Percentiles rank a stretch among this genome's conserved stretches.
These are phyloP conservation scores for Zalaria obscura DNA, from an alignment of 2,329 filamentous ascomycete species.

Conservation along the genomic window DNA sequence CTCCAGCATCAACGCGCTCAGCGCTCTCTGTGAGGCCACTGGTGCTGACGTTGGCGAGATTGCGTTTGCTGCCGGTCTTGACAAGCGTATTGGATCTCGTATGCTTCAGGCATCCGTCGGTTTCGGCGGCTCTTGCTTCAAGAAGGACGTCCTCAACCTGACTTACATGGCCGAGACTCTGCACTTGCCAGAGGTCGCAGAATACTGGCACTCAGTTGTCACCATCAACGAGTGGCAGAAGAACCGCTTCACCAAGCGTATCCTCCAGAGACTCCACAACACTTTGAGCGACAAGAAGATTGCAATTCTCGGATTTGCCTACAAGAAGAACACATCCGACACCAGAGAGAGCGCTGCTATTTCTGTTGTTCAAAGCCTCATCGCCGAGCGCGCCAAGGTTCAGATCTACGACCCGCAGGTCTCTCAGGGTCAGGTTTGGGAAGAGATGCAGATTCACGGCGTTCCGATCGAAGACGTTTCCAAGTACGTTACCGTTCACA, in stretches of 20 bases:
- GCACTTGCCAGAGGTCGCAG: slow-evolving; percentile 54
- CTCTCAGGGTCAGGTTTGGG: slow-evolving; percentile 17
- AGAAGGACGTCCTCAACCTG: slow-evolving; percentile 64
- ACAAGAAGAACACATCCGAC: slow-evolving; percentile 68
- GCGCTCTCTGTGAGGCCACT: slow-evolving; percentile 64
- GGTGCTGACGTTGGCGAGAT: slow-evolving; percentile 66
- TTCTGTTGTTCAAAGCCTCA: slow-evolving; percentile 50
- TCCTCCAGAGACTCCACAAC: slow-evolving; percentile 54
- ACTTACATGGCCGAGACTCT: slow-evolving; percentile 60
- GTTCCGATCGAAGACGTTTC: slow-evolving; percentile 11
- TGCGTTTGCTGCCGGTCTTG: slow-evolving; percentile 48
- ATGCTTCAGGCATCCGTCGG: slow-evolving; percentile 64
- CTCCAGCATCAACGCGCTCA: slow-evolving; percentile 67
- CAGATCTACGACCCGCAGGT: slow-evolving; percentile 51
- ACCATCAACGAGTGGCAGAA: slow-evolving; percentile 66
- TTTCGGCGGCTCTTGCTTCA: slow-evolving; percentile 70
- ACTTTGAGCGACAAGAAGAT: slow-evolving; percentile 58
- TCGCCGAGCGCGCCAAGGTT: slow-evolving; percentile 50
- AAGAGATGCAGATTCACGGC: slow-evolving; percentile 13
- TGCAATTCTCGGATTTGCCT: slow-evolving; percentile 58
- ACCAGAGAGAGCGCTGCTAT: slow-evolving; percentile 58
- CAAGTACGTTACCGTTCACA: slow-evolving; percentile 14
- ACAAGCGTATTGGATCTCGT: slow-evolving; percentile 56
- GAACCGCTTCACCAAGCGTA: slow-evolving; percentile 50
- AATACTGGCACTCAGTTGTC: slow-evolving; percentile 63